Conservation (phyloP, 2,329 filamentous ascomycete species). For the Iodosphaeria phyllophila region DNA sequence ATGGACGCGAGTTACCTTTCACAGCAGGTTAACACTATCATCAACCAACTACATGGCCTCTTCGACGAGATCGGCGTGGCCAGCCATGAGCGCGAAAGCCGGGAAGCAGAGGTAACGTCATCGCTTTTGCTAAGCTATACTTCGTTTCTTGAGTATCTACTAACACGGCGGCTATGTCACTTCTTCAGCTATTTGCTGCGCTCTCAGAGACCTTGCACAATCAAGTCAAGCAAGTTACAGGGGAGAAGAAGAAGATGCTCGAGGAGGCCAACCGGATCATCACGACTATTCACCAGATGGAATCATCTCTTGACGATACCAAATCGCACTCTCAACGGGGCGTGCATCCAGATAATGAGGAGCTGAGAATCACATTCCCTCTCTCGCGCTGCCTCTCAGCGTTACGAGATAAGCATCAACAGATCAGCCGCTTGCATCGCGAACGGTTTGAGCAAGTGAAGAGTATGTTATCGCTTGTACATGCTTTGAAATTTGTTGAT, state of each 20-base stretch:
- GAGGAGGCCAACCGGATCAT: conserved; percentile 78
- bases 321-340: conserved; percentile 27
- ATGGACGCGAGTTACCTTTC: conserved; percentile 90
- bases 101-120: conserved; percentile 68
- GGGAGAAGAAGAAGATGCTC: conserved; percentile 79
- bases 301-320: conserved; percentile 66
- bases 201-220: conserved; percentile 83
- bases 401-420: conserved; percentile 71
- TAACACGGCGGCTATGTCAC: conserved; percentile 3
- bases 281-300: conserved; percentile 81
- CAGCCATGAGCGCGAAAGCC: conserved; percentile 72
- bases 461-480: conserved; percentile 38
- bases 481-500: too few species aligned
- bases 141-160: too few species aligned
- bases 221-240: conserved; percentile 68
- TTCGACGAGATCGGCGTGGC: conserved; percentile 98
- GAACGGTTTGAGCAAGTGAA: conserved; percentile 92
- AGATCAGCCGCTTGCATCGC: conserved; percentile 64
- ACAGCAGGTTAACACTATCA: conserved; percentile 88
- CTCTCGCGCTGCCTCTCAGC: conserved; percentile 59
- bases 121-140: conserved; percentile 3
- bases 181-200: conserved; percentile 61
- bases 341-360: conserved; percentile 39
- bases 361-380: conserved; percentile 65
- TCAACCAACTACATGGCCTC: conserved; percentile 78